Percentiles rank a stretch among this genome's conserved stretches.
Evolutionary conservation across 768 basidiomycete species (phyloP).

Genomic region (Lactarius evosmus): DNA sequence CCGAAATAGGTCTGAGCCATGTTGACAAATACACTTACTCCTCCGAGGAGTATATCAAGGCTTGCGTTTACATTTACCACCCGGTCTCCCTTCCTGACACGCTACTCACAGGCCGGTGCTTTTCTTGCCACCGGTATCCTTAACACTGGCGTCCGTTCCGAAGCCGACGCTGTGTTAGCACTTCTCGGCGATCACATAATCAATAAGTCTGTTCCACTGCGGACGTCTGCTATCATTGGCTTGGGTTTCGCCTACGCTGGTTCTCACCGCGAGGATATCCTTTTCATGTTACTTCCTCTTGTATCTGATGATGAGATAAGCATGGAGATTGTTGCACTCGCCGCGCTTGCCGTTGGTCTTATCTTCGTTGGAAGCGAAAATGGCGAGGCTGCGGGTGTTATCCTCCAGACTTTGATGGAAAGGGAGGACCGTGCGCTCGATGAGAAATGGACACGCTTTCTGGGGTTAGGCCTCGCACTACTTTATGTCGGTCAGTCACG

Average conservation of each 20-base stretch:
- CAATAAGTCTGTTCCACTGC: slow-evolving; percentile 79
- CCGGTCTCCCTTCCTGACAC: background rate
- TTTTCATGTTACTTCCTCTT: slow-evolving; percentile 71
- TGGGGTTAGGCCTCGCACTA: slow-evolving; percentile 85
- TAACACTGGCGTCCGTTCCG: slow-evolving; percentile 84
- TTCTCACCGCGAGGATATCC: slow-evolving; percentile 84
- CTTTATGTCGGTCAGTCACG: slow-evolving; percentile 74
- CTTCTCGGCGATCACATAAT: slow-evolving; percentile 88
- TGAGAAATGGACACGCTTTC: slow-evolving; percentile 93
- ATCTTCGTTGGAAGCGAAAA: slow-evolving; percentile 94
- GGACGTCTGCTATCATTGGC: slow-evolving; percentile 86
- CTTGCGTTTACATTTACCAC: slow-evolving; percentile 28
- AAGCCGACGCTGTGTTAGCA: slow-evolving; percentile 89
- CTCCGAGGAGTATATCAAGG: slow-evolving; percentile 94
- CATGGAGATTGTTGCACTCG: slow-evolving; percentile 86
- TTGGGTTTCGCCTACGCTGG: slow-evolving; percentile 93
- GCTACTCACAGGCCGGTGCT: slow-evolving; percentile 66
- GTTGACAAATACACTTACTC: slow-evolving; percentile 98
- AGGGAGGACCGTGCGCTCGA: slow-evolving; percentile 67
- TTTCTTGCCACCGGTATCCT: slow-evolving; percentile 92
- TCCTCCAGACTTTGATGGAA: slow-evolving; percentile 92
- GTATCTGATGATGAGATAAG: slow-evolving; percentile 77
- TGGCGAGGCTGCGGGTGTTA: slow-evolving; percentile 85
- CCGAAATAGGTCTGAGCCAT: slow-evolving; percentile 88
- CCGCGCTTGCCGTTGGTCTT: slow-evolving; percentile 88